Evolutionary conservation across 495 filamentous ascomycete genomes (phyloP), one percentile per base, ranked within the genome.

Genomic region (Polyplosphaeria fusca): DNA sequence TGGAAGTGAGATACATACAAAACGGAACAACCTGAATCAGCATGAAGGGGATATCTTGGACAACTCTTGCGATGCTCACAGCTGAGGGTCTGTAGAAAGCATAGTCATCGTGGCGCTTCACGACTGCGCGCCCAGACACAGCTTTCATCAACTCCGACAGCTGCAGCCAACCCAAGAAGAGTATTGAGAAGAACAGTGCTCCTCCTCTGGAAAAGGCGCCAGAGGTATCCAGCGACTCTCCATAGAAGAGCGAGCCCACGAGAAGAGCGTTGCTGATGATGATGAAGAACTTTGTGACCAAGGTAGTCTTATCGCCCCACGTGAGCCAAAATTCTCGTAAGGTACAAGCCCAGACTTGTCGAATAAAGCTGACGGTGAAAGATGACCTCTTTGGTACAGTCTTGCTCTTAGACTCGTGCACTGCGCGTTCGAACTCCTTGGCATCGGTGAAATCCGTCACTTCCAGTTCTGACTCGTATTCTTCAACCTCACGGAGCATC

Each of bases 51-150:
- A 91, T 76, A 63, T 91, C 87, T 18, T 81, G 73, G 9, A 89
- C 68, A 11, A 88, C 80, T 43, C 85, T 79, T 12, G 84, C 85
- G 42, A 91, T 78, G 0, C 73, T 72, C 42, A 89, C 83, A 38
- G 87, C 87, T 42, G 85, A 86, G 0, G 87, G 87, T 32, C 85
- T 79, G 67, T 89, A 88, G 70, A 91, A 89, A n/a, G 86, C 86
- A 57, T 87, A 91, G 32, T 85, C 81, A 41, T 81, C 79, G 63
- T 88, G 85, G 22, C 83, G 73, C 12, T 78, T 74, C 18, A 88
- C 77, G n/a, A 88, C 82, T 9, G 68, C 71, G 52, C 85, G 73
- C 3, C 85, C 85, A 41, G 75, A 73, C 7, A 87, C 79, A 41
- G 87, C 84, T 28, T 82, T 82, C 75, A 84, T 85, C 49, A 88